These are phyloP conservation scores for Echites panduratus DNA, from an alignment of 257 asterid species.

Conservation along the genomic window DNA sequence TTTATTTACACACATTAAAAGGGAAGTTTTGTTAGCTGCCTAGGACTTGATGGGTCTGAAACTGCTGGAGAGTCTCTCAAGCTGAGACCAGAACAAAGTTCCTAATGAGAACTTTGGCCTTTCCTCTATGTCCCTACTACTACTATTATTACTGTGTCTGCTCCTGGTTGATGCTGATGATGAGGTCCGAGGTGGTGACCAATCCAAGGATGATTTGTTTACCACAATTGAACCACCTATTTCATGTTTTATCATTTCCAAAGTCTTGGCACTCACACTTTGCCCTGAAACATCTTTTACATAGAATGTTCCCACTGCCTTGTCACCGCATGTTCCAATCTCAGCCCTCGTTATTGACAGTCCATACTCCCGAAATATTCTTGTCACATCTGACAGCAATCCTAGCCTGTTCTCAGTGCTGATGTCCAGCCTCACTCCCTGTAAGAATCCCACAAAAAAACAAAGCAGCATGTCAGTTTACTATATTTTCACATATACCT, in stretches of 20 bases:
- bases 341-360: conserved; percentile 67
- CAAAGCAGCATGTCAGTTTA: not conserved
- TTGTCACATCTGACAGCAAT: conserved; percentile 60
- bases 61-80: conserved; percentile 59
- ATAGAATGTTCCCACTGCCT: conserved; percentile 76
- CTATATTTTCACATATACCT: not conserved
- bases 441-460: conserved; percentile 4
- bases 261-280: conserved; percentile 31
- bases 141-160: conserved; percentile 11
- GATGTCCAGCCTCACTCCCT: conserved; percentile 67
- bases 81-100: conserved; percentile 67
- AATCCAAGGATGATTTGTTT: conserved; percentile 16
- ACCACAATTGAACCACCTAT: conserved; percentile 44
- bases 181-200: conserved; percentile 16
- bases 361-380: conserved; percentile 75
- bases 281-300: conserved; percentile 66
- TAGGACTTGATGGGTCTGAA: conserved; percentile 50
- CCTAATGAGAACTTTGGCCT: conserved; percentile 50
- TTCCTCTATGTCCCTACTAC: conserved; percentile 16
- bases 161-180: conserved; percentile 28
- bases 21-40: not conserved
- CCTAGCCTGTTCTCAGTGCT: conserved; percentile 55
- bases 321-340: conserved; percentile 52
- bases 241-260: conserved; percentile 55
- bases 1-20: not conserved